Base-by-base conservation (phyloP, 2,329 filamentous ascomycete genomes). In the Chrysosporium queenslandicum region DNA sequence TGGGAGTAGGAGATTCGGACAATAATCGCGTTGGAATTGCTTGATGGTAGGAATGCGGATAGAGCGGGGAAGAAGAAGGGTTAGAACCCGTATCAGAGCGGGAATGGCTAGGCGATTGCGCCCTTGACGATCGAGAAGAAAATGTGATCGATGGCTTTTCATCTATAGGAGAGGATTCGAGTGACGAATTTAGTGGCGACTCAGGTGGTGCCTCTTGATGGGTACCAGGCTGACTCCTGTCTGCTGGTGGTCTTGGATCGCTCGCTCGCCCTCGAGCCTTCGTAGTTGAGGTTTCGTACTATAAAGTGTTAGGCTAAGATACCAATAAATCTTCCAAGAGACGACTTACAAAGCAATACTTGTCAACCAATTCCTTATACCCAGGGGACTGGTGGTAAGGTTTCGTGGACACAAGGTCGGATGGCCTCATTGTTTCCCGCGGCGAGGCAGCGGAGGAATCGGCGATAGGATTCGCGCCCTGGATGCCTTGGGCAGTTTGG, bases 321-420 rank as follows among this genome's bases (percentile, higher is more conserved):
- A 9, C 1, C 39, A n/a, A n/a, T 14, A n/a, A 37, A 39, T 7
- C 8, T 41, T 16, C 16, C 4, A 27, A 27, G 20, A 18, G 50
- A 40, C 78, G 16, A 94, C 91, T 82, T 91, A 96, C 91, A 81
- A 97, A 98, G 79, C 92, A 98, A 78, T 95, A 98, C 76, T 94
- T 96, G 76, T 94, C 90, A 70, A 98, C 86, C 59, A 98, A 80
- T 72, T 98, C 92, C 72, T 94, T 87, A 69, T 98, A 97, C 55
- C 91, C 90, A 55, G 87, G 83, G 58, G 89, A 94, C 55, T 90
- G 81, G 59, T 95, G 83, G 63, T 80, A 77, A 41, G 83, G 82
- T 64, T 84, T 81, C 63, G 79, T 78, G 36, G 77, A 55, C 2
- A 43, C 55, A 47, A 58, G 37, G 25, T 58, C 53, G 4, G 41